Percentiles rank a stretch among this genome's conserved stretches.
Evolutionary conservation across 139 green algal genomes (phyloP).

Genomic region (Coelastrella sp.): DNA sequence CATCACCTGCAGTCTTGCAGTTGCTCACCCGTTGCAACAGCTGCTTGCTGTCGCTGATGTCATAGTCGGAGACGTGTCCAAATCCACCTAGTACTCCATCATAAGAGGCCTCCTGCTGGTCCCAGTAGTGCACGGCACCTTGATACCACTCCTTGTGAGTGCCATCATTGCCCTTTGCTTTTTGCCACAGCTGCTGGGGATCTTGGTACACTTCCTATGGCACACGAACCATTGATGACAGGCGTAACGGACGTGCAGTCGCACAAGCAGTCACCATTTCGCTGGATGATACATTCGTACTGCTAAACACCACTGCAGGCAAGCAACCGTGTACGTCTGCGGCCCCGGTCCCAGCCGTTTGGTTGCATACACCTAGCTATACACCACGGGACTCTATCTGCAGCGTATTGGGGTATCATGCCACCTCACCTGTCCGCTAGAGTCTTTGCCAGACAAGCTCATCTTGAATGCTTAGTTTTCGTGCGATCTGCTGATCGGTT

Average conservation of each 20-base stretch:
- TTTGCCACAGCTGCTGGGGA: slow-evolving; percentile 74
- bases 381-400: background rate
- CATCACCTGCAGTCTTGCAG: background rate
- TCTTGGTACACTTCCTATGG: slow-evolving; percentile 59
- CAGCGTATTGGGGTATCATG: background rate
- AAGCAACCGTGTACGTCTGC: too few species aligned
- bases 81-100: slow-evolving; percentile 91
- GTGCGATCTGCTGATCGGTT: background rate
- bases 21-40: slow-evolving; percentile 66
- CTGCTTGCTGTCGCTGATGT: slow-evolving; percentile 81
- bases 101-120: slow-evolving; percentile 72
- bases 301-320: background rate
- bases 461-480: background rate
- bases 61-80: slow-evolving; percentile 78
- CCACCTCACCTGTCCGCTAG: background rate
- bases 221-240: background rate
- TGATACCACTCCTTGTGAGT: slow-evolving; percentile 67
- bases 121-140: slow-evolving; percentile 76
- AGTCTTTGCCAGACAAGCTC: slow-evolving; percentile 12
- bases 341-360: background rate
- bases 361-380: background rate
- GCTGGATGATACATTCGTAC: background rate
- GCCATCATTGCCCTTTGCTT: slow-evolving; percentile 53
- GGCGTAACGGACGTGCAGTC: background rate
- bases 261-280: background rate